phyloP scores from a whole-genome alignment of 2,329 filamentous ascomycete genomes.

The Purpureocillium lavendulum region DNA sequence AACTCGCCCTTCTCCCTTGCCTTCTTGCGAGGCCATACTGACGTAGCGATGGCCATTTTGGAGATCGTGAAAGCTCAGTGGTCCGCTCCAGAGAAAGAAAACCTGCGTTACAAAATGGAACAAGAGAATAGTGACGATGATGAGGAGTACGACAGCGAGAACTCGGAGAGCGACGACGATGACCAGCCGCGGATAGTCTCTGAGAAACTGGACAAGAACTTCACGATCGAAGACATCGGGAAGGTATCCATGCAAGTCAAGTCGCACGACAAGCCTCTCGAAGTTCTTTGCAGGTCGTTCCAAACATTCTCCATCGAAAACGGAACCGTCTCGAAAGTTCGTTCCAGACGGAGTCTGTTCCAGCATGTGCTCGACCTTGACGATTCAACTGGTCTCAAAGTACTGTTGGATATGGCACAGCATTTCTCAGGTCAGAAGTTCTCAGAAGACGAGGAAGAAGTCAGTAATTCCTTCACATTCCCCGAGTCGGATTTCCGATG shows the following conservation, averaged over 20 bases:
- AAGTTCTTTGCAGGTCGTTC: slow-evolving; percentile 36
- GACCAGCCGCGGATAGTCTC: slow-evolving; percentile 35
- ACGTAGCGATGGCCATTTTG: slow-evolving; percentile 56
- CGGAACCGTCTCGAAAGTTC: slow-evolving; percentile 11
- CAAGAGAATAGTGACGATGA: slow-evolving; percentile 27
- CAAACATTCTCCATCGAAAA: slow-evolving; percentile 23
- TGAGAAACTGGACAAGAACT: slow-evolving; percentile 55
- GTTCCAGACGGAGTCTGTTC: slow-evolving; percentile 21
- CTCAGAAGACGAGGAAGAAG: slow-evolving; percentile 23
- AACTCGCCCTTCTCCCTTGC: slow-evolving; percentile 62
- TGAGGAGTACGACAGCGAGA: slow-evolving; percentile 24
- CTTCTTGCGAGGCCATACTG: slow-evolving; percentile 54
- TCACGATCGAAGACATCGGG: slow-evolving; percentile 70
- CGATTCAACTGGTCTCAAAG: slow-evolving; percentile 43
- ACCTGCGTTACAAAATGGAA: slow-evolving; percentile 40
- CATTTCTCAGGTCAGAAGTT: slow-evolving; percentile 32
- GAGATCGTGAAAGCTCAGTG: slow-evolving; percentile 66
- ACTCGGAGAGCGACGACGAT: slow-evolving; percentile 23
- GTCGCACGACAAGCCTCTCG: slow-evolving; percentile 47
- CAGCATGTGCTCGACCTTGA: slow-evolving; percentile 41
- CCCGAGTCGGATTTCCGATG: slow-evolving; percentile 29
- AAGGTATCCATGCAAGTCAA: slow-evolving; percentile 61
- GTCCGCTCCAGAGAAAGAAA: slow-evolving; percentile 42
- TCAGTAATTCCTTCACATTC: slow-evolving; percentile 26
- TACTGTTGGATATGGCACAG: slow-evolving; percentile 46